These are phyloP conservation scores for Thelonectria olida DNA, from an alignment of 2,329 filamentous ascomycete species.

Conservation along the genomic window DNA sequence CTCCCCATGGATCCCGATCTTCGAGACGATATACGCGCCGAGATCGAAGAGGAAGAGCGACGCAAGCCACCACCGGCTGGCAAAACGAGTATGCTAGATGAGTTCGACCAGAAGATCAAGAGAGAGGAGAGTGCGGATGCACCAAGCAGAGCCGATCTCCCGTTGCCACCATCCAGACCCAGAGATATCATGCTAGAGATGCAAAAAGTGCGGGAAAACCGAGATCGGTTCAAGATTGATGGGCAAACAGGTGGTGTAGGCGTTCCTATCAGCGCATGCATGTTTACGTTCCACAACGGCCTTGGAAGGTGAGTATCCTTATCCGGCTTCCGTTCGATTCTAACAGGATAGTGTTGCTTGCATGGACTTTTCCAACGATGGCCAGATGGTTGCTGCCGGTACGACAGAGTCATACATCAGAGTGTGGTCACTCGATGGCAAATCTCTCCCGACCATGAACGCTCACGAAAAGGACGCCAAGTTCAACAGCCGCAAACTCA, in stretches of 20 bases:
- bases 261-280: conserved; percentile 86
- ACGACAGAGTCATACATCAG: conserved; percentile 96
- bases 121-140: conserved; percentile 88
- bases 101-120: conserved; percentile 89
- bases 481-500: conserved; percentile 74
- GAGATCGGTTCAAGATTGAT: conserved; percentile 90
- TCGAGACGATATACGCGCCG: conserved; percentile 85
- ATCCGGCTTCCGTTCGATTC: neutral
- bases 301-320: conserved; percentile 75
- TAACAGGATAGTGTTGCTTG: conserved; percentile 75
- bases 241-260: conserved; percentile 84
- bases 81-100: conserved; percentile 79
- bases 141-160: conserved; percentile 80
- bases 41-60: conserved; percentile 86
- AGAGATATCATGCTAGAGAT: conserved; percentile 95
- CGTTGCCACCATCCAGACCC: conserved; percentile 86
- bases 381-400: conserved; percentile 85
- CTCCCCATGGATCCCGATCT: conserved; percentile 85
- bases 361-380: conserved; percentile 94
- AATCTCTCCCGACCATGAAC: conserved; percentile 75
- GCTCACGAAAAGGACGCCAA: conserved; percentile 66
- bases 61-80: conserved; percentile 77
- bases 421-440: conserved; percentile 90
- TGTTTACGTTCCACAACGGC: conserved; percentile 99
- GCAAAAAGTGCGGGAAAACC: conserved; percentile 90